phyloP scores from a whole-genome alignment of 2,329 filamentous ascomycete genomes.

The Paracorniculantispora psalliotae region DNA sequence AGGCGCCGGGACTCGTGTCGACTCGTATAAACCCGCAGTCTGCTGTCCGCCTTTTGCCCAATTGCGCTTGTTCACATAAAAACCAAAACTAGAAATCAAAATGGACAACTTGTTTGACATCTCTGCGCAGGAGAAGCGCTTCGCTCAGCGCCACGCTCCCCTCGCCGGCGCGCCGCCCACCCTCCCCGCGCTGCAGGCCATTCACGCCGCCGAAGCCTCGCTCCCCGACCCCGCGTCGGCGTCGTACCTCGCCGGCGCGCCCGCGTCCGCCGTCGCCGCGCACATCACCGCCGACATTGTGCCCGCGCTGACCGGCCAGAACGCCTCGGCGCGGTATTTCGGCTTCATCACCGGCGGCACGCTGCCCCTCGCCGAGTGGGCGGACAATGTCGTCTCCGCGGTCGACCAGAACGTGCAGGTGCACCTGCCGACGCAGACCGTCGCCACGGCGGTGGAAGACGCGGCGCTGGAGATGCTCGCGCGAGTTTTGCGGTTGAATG shows the following conservation, averaged over 20 bases:
- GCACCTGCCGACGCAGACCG: conserved; percentile 70
- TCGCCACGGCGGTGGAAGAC: conserved; percentile 73
- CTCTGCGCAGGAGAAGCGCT: conserved; percentile 13
- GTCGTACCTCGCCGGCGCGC: conserved; percentile 27
- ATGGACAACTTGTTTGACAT: conserved; percentile 9
- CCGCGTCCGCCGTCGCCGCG: conserved; percentile 25
- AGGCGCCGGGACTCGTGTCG: neutral
- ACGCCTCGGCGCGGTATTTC: conserved; percentile 66
- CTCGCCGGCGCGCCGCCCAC: conserved; percentile 25
- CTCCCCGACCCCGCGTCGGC: conserved; percentile 30
- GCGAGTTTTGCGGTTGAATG: conserved; percentile 58
- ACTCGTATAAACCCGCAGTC: neutral
- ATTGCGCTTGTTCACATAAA: neutral
- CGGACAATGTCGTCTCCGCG: conserved; percentile 76
- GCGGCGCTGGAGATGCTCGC: conserved; percentile 64
- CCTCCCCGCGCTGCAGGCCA: conserved; percentile 32
- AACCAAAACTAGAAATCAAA: neutral
- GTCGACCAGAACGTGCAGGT: conserved; percentile 83
- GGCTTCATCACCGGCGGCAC: conserved; percentile 83
- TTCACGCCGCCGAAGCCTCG: conserved; percentile 34
- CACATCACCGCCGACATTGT: conserved; percentile 45
- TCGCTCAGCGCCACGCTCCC: conserved; percentile 20
- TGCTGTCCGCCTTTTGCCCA: too few species aligned
- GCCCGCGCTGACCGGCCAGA: conserved; percentile 61
- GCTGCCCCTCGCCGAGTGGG: conserved; percentile 73